These are phyloP conservation scores for Eimeria nieschulzi DNA, from an alignment of 169 alveolate species.

Conservation along the genomic window DNA sequence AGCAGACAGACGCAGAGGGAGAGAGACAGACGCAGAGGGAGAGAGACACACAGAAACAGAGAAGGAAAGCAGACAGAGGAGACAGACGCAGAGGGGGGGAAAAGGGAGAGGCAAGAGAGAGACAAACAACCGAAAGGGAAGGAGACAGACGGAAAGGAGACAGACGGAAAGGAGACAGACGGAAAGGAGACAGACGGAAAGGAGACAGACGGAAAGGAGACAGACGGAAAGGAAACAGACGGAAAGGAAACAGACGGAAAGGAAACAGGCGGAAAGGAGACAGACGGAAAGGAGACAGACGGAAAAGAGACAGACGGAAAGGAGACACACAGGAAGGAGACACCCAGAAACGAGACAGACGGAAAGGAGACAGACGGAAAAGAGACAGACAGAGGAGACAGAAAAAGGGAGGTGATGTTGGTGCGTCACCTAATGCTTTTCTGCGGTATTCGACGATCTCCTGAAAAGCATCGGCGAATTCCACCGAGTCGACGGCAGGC, in stretches of 20 bases:
- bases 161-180: neutral
- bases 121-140: neutral
- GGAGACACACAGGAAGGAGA: no score
- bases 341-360: neutral
- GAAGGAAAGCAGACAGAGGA: neutral
- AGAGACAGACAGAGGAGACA: neutral
- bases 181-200: neutral
- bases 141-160: neutral
- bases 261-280: neutral
- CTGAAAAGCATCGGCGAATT: slow-evolving; percentile 5
- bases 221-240: neutral
- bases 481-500: neutral
- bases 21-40: neutral
- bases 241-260: neutral
- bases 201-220: neutral
- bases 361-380: neutral
- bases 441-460: slow-evolving; percentile 2
- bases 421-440: neutral
- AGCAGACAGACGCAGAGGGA: neutral
- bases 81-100: neutral
- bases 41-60: neutral
- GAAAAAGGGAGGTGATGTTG: no score
- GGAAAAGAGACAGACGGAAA: neutral
- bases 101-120: neutral
- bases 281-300: neutral